These are phyloP conservation scores for Coccomyxa subellipsoidea DNA, from an alignment of 163 green algal genomes.

Conservation along the genomic window DNA sequence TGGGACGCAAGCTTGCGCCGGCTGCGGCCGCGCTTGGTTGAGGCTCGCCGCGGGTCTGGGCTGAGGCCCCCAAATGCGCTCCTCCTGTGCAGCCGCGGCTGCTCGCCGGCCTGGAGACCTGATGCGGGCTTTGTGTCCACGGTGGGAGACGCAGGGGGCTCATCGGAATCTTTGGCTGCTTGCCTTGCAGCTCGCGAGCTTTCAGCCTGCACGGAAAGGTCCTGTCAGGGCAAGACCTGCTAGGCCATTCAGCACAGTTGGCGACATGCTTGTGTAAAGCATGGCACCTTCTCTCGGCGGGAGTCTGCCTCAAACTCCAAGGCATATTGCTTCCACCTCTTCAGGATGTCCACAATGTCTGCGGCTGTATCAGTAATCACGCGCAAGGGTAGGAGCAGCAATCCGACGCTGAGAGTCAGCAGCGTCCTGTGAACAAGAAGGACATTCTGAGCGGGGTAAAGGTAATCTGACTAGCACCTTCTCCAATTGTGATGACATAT, in stretches of 20 bases:
- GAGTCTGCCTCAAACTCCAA: slow-evolving; percentile 18
- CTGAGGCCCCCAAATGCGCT: slow-evolving; percentile 4
- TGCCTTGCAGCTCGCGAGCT: background rate
- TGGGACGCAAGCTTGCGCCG: background rate
- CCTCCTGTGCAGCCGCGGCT: background rate
- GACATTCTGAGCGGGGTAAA: too few species aligned
- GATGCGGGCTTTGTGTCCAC: background rate
- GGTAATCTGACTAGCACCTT: too few species aligned
- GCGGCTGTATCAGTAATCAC: background rate
- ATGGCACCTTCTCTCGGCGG: background rate
- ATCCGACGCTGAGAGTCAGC: background rate
- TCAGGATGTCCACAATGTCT: slow-evolving; percentile 11
- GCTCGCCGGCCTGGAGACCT: background rate
- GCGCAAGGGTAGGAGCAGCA: slow-evolving; percentile 6
- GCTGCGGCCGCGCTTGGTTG: background rate
- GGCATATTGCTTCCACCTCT: slow-evolving; percentile 22
- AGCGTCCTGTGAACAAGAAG: background rate
- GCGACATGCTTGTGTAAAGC: background rate
- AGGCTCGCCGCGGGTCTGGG: background rate
- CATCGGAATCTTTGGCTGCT: background rate
- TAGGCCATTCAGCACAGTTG: background rate
- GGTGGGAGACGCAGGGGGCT: background rate
- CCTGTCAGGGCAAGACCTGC: background rate
- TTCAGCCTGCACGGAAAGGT: background rate
- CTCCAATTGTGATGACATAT: background rate